Percentiles rank a stretch among this genome's conserved stretches.
phyloP scores from a whole-genome alignment of 2,329 filamentous ascomycete species.

The Botrytis deweyae region DNA sequence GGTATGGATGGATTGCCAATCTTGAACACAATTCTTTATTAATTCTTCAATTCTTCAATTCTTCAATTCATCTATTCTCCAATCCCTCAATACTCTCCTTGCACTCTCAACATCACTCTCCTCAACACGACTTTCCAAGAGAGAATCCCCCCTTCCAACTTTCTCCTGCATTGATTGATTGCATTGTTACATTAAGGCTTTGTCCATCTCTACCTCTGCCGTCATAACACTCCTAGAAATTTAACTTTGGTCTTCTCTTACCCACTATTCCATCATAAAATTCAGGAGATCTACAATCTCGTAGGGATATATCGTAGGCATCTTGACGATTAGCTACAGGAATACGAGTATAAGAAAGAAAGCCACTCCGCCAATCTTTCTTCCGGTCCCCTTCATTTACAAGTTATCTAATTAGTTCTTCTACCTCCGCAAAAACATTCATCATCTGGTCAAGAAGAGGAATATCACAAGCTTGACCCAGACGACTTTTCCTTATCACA shows the following conservation, averaged over 20 bases:
- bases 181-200: neutral
- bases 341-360: neutral
- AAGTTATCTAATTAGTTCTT: neutral
- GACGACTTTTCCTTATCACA: conserved; percentile 32
- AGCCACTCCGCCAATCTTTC: neutral
- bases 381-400: neutral
- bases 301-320: neutral
- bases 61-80: neutral
- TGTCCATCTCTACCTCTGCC: neutral
- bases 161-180: neutral
- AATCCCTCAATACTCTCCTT: neutral
- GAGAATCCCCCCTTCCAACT: neutral
- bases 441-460: conserved; percentile 3
- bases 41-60: neutral
- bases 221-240: conserved; percentile 5
- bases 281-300: neutral
- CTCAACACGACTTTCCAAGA: neutral
- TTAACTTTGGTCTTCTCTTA: neutral
- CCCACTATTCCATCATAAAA: conserved; percentile 9
- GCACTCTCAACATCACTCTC: neutral
- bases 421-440: neutral
- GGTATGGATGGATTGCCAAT: neutral
- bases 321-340: neutral
- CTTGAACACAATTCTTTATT: neutral
- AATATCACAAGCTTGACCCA: conserved; percentile 21